A percentile compares a stretch with the other conserved stretches of the same genome.
Conservation (phyloP, 179 eudicot species). For the Beta macrorhiza region DNA sequence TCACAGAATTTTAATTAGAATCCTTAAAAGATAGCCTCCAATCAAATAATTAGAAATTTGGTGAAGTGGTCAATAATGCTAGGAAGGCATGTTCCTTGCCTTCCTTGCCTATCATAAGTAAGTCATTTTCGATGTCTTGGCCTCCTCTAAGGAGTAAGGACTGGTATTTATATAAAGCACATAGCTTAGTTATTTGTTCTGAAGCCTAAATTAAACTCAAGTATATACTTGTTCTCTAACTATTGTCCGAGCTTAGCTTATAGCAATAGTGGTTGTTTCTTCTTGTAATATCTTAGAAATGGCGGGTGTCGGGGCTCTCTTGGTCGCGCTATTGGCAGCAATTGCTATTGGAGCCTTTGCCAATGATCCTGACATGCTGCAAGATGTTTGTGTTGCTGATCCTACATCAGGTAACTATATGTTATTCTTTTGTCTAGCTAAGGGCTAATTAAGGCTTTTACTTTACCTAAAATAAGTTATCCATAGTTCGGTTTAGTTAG, state of each 20-base stretch:
- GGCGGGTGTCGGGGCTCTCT: not conserved
- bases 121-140: too few species aligned
- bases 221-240: not conserved
- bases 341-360: constrained; percentile 2
- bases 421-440: not conserved
- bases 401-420: constrained; percentile 26
- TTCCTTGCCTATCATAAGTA: not conserved
- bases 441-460: too few species aligned
- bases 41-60: too few species aligned
- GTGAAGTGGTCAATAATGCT: not conserved
- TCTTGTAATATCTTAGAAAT: not conserved
- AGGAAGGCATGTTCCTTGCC: not conserved
- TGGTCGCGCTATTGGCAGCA: not conserved
- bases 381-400: constrained; percentile 56
- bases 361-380: constrained; percentile 46
- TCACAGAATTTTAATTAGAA: too few species aligned
- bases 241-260: not conserved
- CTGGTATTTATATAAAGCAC: not conserved
- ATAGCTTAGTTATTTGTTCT: not conserved
- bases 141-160: too few species aligned
- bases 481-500: too few species aligned
- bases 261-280: not conserved
- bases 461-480: too few species aligned
- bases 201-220: not conserved
- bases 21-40: not conserved